These are phyloP conservation scores for Crithidia expoeki DNA, from an alignment of 208 protist species.

Conservation along the genomic window DNA sequence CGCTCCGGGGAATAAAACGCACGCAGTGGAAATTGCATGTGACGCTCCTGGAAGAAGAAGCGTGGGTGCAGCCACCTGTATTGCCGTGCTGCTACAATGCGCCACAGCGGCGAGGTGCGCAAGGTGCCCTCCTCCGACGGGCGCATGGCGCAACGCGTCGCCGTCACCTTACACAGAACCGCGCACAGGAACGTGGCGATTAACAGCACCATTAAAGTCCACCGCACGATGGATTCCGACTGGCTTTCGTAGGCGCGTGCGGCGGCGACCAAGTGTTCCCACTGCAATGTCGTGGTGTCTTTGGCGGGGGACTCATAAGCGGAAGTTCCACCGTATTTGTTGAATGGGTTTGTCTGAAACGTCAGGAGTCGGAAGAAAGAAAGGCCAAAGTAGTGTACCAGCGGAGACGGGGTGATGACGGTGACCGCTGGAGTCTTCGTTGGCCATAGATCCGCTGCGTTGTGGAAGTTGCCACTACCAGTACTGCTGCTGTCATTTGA, in stretches of 20 bases:
- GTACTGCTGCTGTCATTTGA: background rate
- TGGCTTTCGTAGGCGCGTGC: constrained; percentile 23
- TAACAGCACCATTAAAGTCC: constrained; percentile 42
- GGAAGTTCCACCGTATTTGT: background rate
- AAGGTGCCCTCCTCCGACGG: constrained; percentile 37
- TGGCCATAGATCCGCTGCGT: constrained; percentile 1
- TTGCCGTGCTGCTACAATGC: constrained; percentile 48
- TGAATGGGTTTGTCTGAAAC: constrained; percentile 23
- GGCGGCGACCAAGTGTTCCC: background rate
- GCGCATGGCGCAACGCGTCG: constrained; percentile 34
- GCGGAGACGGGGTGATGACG: background rate
- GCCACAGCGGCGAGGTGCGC: constrained; percentile 63
- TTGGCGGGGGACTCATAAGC: background rate
- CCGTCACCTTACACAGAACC: constrained; percentile 52
- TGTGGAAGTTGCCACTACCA: no score
- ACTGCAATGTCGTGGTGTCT: no score
- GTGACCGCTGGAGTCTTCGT: background rate
- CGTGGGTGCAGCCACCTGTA: constrained; percentile 76
- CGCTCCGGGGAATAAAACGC: constrained; percentile 81
- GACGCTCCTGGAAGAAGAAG: constrained; percentile 53
- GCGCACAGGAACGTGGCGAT: constrained; percentile 26
- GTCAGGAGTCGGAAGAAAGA: constrained; percentile 27
- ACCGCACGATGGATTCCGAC: constrained; percentile 27
- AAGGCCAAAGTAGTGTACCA: constrained; percentile 24
- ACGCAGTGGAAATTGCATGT: constrained; percentile 69